A percentile compares a stretch with the other conserved stretches of the same genome.
phyloP scores from a whole-genome alignment of 495 filamentous ascomycete genomes.

The Tuber microsphaerosporum region DNA sequence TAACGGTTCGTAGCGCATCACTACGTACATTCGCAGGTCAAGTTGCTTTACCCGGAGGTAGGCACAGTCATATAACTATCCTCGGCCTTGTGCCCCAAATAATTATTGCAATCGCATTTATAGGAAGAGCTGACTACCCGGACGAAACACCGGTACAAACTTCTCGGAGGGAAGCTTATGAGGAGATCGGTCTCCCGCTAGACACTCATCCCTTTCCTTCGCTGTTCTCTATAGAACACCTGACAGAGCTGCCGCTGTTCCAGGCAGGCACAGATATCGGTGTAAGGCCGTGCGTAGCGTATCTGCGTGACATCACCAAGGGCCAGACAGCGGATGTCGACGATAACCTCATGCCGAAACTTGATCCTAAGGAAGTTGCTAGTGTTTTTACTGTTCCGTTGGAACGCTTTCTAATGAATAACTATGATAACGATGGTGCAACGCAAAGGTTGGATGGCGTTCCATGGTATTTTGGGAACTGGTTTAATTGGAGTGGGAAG shows the following conservation, averaged over 20 bases:
- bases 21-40: conserved; percentile 67
- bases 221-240: conserved; percentile 72
- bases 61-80: conserved; percentile 45
- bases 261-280: conserved; percentile 74
- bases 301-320: conserved; percentile 46
- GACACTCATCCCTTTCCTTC: conserved; percentile 55
- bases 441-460: conserved; percentile 47
- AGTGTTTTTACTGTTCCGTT: conserved; percentile 85
- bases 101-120: conserved; percentile 8
- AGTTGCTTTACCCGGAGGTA: conserved; percentile 79
- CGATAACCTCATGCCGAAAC: conserved; percentile 62
- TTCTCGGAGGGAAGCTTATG: conserved; percentile 76
- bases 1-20: conserved; percentile 75
- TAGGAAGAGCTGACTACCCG: conserved; percentile 50
- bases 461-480: conserved; percentile 59
- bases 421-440: conserved; percentile 11
- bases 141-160: conserved; percentile 59
- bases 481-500: conserved; percentile 57
- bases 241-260: conserved; percentile 72
- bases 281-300: conserved; percentile 78
- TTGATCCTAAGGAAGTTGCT: conserved; percentile 80
- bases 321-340: conserved; percentile 52
- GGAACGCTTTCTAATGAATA: conserved; percentile 53
- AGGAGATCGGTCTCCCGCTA: conserved; percentile 81
- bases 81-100: neutral